Percentiles rank a stretch among this genome's conserved stretches.
Evolutionary conservation across 2,329 filamentous ascomycete species (phyloP).

Genomic region (Xylaria arbuscula): DNA sequence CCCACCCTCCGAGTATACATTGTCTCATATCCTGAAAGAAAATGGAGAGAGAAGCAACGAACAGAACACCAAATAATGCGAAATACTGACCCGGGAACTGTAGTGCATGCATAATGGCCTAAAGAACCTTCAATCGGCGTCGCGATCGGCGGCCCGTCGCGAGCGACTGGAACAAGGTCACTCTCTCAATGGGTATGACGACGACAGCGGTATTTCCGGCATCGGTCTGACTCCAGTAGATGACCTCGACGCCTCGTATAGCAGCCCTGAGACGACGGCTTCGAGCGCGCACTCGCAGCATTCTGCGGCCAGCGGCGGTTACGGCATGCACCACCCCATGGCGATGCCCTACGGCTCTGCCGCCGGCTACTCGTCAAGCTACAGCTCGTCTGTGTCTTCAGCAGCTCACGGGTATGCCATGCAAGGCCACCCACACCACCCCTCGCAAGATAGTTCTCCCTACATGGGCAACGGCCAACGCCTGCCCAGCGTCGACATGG

Average conservation of each 20-base stretch:
- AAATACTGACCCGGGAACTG: slow-evolving; percentile 11
- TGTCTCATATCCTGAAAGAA: background rate
- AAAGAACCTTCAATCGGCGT: slow-evolving; percentile 79
- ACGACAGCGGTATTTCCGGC: slow-evolving; percentile 77
- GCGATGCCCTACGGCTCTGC: slow-evolving; percentile 33
- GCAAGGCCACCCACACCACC: slow-evolving; percentile 49
- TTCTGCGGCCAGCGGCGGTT: slow-evolving; percentile 38
- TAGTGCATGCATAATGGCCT: slow-evolving; percentile 87
- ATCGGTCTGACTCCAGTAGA: slow-evolving; percentile 69
- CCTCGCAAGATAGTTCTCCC: slow-evolving; percentile 57
- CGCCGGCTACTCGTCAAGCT: slow-evolving; percentile 54
- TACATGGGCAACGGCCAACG: slow-evolving; percentile 61
- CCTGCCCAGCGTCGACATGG: slow-evolving; percentile 69
- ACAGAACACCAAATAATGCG: background rate
- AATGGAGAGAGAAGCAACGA: background rate
- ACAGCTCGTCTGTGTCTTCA: slow-evolving; percentile 65
- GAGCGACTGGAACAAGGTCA: slow-evolving; percentile 67
- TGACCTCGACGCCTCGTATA: slow-evolving; percentile 68
- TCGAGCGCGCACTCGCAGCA: slow-evolving; percentile 56
- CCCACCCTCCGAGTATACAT: background rate
- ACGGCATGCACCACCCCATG: slow-evolving; percentile 43
- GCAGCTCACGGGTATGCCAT: slow-evolving; percentile 34
- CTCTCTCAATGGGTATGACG: slow-evolving; percentile 64
- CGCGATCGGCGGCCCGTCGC: slow-evolving; percentile 73
- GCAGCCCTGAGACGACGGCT: slow-evolving; percentile 63